These are phyloP conservation scores for Puccinia horiana DNA, from an alignment of 1,284 basidiomycete genomes.

Conservation along the genomic window DNA sequence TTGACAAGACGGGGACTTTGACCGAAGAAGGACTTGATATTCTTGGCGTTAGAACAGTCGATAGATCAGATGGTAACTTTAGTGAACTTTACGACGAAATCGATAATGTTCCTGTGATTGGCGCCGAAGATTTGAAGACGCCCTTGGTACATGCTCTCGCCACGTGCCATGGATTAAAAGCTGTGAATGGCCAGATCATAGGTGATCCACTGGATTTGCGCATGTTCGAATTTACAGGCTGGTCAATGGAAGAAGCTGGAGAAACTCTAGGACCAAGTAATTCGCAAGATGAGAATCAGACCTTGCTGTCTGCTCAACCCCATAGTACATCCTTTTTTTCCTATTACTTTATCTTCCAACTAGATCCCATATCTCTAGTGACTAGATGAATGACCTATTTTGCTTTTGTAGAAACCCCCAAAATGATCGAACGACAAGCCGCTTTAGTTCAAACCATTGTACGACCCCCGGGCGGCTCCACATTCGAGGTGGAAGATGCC, in stretches of 20 bases:
- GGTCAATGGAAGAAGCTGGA: conserved; percentile 89
- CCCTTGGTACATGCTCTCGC: conserved; percentile 88
- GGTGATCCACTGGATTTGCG: conserved; percentile 90
- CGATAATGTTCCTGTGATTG: conserved; percentile 74
- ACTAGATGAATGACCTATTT: conserved; percentile 57
- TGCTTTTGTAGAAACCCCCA: conserved; percentile 59
- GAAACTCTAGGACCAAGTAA: conserved; percentile 56
- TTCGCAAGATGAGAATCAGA: background rate
- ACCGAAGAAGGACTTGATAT: conserved; percentile 98
- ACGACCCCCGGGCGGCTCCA: conserved; percentile 82
- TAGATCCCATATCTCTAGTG: background rate
- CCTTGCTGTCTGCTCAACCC: conserved; percentile 12
- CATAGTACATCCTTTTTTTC: conserved; percentile 24
- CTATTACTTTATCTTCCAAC: background rate
- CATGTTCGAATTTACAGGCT: conserved; percentile 90
- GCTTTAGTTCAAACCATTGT: conserved; percentile 96
- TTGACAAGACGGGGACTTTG: conserved; percentile 98
- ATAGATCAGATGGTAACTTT: conserved; percentile 70
- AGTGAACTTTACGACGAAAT: conserved; percentile 87
- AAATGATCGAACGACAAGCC: conserved; percentile 70
- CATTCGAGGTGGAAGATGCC: conserved; percentile 48
- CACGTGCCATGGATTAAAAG: conserved; percentile 93
- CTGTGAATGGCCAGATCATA: conserved; percentile 82
- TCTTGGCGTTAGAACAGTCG: conserved; percentile 81
- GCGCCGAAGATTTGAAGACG: conserved; percentile 69